These are phyloP conservation scores for Populus pruinosa DNA, from an alignment of 345 rosid species.

Conservation along the genomic window DNA sequence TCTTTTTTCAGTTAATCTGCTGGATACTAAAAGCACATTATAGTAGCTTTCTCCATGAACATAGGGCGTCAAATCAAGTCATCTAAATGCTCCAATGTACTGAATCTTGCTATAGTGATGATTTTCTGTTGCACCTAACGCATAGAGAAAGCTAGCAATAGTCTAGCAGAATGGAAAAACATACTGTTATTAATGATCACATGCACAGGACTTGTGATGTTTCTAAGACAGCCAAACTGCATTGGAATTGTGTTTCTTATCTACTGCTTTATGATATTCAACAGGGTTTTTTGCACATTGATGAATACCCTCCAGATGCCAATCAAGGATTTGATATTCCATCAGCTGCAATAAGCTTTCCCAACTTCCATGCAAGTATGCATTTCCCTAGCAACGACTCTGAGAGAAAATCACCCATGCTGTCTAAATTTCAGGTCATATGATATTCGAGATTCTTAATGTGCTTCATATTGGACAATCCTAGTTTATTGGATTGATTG, in stretches of 20 bases:
- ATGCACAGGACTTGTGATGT: not conserved
- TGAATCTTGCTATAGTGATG: not conserved
- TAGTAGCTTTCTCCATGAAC: not conserved
- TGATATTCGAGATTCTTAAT: not conserved
- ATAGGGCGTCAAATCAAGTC: not conserved
- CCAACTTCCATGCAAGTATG: constrained; percentile 50
- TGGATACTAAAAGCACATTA: not conserved
- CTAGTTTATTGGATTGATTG: constrained; percentile 6
- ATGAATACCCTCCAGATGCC: constrained; percentile 98
- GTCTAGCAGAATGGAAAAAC: not conserved
- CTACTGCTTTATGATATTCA: constrained; percentile 16
- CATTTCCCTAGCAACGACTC: constrained; percentile 35
- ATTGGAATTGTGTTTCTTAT: constrained; percentile 19
- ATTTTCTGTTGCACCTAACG: not conserved
- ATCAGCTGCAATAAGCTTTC: constrained; percentile 81
- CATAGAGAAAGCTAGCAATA: not conserved
- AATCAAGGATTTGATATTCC: constrained; percentile 98
- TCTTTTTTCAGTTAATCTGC: not conserved
- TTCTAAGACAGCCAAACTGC: not conserved
- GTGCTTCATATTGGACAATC: not conserved
- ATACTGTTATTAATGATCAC: not conserved
- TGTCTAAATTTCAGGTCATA: constrained; percentile 62
- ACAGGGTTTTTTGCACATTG: constrained; percentile 89
- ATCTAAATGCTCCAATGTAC: not conserved
- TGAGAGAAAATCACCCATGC: constrained; percentile 39